Base-by-base conservation (phyloP, 345 rosid species). In the Clarkia xantiana region DNA sequence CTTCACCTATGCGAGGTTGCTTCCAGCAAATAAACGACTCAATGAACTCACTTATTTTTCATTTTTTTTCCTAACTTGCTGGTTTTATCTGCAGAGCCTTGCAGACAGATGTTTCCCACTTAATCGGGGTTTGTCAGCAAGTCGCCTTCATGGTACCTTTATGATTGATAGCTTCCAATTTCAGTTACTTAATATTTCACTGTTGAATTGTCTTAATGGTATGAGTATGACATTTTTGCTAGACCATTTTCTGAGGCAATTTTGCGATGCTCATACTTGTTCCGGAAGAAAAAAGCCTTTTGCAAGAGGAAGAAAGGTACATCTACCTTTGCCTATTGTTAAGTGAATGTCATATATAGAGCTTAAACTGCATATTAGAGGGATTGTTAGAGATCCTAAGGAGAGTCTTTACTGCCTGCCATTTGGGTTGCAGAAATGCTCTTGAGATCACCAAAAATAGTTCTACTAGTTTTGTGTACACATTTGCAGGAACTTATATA, bases 191-290 rank as follows among this genome's bases (percentile, higher is more conserved):
- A 47, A 34, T 7, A n/a, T 45, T 16, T 10, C 51, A 12, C 14
- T n/a, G 2, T 18, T 6, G 15, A 18, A 53, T 62, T 42, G 48
- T 59, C 11, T 55, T 63, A 22, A 14, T 61, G 45, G 47, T 54
- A 22, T 17, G 22, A 8, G 53, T 64, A 10, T 63, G 52, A 44
- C 61, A 41, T 54, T 40, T 53, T 53, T 14, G 64, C 62, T 5
- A 91, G 98, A 86, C 53, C 74, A 79, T 59, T 86, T 86, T 59
- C 57, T 91, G 69, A 82, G 51, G 51, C 98, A 91, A 68, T 93
- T 93, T 60, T 93, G 99, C 58, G 95, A 93, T 73, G 86, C 95
- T 57, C 88, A 78, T 67, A 76, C 84, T 48, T 84, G 99, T 73
- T 64, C 76, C 2, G 80, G 75, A 39, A 82, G 60, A 67, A 59